Conservation (phyloP, 2,329 filamentous ascomycete species). For the Sporothrix variecibatus region DNA sequence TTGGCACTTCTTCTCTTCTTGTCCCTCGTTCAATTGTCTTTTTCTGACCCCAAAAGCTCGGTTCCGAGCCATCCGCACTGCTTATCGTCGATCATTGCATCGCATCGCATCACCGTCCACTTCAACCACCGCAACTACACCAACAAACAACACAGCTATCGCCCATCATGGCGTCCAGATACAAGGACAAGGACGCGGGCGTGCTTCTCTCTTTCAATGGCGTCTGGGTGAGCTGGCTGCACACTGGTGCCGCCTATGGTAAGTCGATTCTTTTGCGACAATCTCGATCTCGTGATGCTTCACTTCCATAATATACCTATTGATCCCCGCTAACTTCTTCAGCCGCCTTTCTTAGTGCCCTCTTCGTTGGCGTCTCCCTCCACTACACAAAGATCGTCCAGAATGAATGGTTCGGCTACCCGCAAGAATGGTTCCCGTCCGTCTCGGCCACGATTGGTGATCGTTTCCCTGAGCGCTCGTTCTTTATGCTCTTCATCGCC, state of each 20-base stretch:
- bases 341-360: slow-evolving; percentile 84
- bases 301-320: too few relatives aligned
- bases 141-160: not conserved
- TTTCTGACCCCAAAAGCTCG: not conserved
- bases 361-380: slow-evolving; percentile 75
- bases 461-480: slow-evolving; percentile 91
- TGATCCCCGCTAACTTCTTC: too few relatives aligned
- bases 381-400: slow-evolving; percentile 98
- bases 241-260: slow-evolving; percentile 84
- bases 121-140: not conserved
- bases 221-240: slow-evolving; percentile 85
- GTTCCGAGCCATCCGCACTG: not conserved
- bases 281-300: not conserved
- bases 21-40: slow-evolving; percentile 12
- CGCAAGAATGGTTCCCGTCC: slow-evolving; percentile 94
- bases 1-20: slow-evolving; percentile 2
- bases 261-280: not conserved
- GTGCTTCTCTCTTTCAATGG: slow-evolving; percentile 71
- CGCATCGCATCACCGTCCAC: not conserved
- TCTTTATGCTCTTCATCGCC: slow-evolving; percentile 97
- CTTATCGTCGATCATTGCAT: not conserved
- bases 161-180: slow-evolving; percentile 41
- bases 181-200: slow-evolving; percentile 66
- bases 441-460: slow-evolving; percentile 97
- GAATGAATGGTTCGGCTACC: slow-evolving; percentile 94